phyloP scores from a whole-genome alignment of 2,329 filamentous ascomycete genomes.

The Rutstroemia sydowiana region DNA sequence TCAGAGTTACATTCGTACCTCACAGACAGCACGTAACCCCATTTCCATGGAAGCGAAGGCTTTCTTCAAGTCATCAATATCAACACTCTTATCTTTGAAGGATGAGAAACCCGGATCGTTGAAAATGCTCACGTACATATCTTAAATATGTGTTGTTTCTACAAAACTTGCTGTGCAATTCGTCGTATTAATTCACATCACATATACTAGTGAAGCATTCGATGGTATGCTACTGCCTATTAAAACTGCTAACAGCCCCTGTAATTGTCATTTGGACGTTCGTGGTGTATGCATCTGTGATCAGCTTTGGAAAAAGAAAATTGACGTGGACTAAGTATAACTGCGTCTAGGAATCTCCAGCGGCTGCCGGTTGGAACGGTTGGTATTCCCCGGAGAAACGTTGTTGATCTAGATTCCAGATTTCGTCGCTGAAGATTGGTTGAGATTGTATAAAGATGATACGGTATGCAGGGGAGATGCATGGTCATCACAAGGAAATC shows the following conservation, averaged over 20 bases:
- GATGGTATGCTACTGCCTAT: not conserved
- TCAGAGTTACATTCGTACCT: slow-evolving; percentile 2
- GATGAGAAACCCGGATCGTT: not conserved
- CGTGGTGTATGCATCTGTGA: no score
- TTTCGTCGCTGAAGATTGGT: not conserved
- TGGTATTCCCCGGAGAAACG: not conserved
- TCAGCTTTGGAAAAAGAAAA: not conserved
- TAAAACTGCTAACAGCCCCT: not conserved
- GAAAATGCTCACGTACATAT: not conserved
- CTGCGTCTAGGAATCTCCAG: not conserved
- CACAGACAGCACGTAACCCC: not conserved
- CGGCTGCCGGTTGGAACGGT: not conserved
- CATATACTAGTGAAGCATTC: not conserved
- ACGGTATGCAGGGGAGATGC: not conserved
- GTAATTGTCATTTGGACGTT: not conserved
- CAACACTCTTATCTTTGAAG: not conserved
- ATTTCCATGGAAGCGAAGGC: not conserved
- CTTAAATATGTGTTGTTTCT: not conserved
- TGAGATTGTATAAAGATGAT: not conserved
- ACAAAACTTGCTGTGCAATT: not conserved
- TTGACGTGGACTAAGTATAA: not conserved
- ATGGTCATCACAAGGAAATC: not conserved
- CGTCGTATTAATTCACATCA: not conserved
- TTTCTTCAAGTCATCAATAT: no score
- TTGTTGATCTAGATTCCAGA: not conserved